Evolutionary conservation across 768 basidiomycete genomes (phyloP).

Genomic region (Mrakia hoshinonis): DNA sequence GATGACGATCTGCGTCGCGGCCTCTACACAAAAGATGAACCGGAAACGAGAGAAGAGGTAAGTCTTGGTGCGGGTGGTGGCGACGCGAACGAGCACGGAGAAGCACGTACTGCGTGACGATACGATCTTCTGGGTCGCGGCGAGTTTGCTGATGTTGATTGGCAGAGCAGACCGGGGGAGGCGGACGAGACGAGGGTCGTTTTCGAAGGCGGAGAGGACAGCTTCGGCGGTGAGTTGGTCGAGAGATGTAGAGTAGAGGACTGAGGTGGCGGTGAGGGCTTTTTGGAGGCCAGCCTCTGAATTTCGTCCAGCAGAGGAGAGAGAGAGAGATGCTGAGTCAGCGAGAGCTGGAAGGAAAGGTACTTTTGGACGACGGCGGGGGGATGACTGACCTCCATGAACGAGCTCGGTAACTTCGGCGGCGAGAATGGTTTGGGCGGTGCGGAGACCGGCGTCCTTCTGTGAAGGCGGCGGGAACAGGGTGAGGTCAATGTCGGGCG

Average conservation of each 20-base stretch:
- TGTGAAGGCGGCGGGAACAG: slow-evolving; percentile 22
- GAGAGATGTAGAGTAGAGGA: slow-evolving; percentile 45
- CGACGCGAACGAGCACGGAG: slow-evolving; percentile 19
- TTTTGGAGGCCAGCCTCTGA: slow-evolving; percentile 44
- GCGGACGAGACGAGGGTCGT: slow-evolving; percentile 56
- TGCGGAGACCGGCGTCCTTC: slow-evolving; percentile 43
- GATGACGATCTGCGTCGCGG: slow-evolving; percentile 46
- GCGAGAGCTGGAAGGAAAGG: not conserved
- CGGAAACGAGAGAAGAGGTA: not conserved
- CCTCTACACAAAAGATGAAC: not conserved
- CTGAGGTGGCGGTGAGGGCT: slow-evolving; percentile 46
- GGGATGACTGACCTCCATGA: slow-evolving; percentile 48
- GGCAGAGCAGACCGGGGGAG: slow-evolving; percentile 48
- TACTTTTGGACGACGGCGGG: no score
- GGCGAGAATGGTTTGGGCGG: slow-evolving; percentile 51
- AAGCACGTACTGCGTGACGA: slow-evolving; percentile 54
- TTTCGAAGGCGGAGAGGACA: slow-evolving; percentile 54
- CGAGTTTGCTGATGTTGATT: slow-evolving; percentile 55
- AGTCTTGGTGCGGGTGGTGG: not conserved
- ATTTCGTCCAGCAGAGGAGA: not conserved
- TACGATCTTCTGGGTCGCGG: slow-evolving; percentile 51
- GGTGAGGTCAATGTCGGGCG: slow-evolving; percentile 11
- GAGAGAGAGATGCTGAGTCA: not conserved
- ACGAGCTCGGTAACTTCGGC: slow-evolving; percentile 55
- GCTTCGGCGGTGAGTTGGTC: slow-evolving; percentile 50